These are phyloP conservation scores for Saussurea involucrata DNA, from an alignment of 129 eudicot species.

Conservation along the genomic window DNA sequence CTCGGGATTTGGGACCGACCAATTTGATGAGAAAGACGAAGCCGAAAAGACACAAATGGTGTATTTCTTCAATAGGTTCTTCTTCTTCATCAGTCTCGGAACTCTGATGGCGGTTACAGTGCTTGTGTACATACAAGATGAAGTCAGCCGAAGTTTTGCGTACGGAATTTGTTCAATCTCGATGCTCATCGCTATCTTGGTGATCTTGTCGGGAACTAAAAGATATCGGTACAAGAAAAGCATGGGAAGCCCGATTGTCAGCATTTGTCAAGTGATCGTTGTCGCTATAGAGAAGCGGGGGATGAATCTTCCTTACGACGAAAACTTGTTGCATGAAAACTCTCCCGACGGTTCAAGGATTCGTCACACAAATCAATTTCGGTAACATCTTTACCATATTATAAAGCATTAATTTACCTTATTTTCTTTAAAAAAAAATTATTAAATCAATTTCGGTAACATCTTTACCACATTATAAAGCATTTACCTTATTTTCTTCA, in stretches of 20 bases:
- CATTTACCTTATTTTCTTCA: too few species aligned
- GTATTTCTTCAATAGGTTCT: conserved; percentile 76
- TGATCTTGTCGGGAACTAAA: conserved; percentile 68
- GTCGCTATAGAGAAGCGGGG: conserved; percentile 61
- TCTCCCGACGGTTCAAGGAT: conserved; percentile 53
- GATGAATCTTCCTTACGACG: conserved; percentile 54
- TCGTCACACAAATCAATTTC: conserved; percentile 73
- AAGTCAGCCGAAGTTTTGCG: conserved; percentile 67
- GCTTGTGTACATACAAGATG: conserved; percentile 82
- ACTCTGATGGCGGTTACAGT: conserved; percentile 63
- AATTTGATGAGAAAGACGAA: conserved; percentile 73
- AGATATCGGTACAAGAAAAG: conserved; percentile 80
- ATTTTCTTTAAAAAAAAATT: too few species aligned
- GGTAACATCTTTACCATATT: conserved; percentile 25
- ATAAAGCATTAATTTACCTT: background rate
- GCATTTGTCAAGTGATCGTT: conserved; percentile 62
- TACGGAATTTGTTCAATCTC: conserved; percentile 74
- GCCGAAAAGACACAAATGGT: conserved; percentile 75
- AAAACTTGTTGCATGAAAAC: conserved; percentile 52
- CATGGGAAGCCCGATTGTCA: conserved; percentile 75
- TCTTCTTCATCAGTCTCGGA: conserved; percentile 87
- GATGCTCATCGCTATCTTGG: conserved; percentile 60
- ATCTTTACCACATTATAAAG: too few species aligned
- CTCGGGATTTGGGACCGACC: conserved; percentile 88
- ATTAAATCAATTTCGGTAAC: too few species aligned